Evolutionary conservation across 352 stramenopile genomes (phyloP), one percentile per base, ranked within the genome.

Genomic region (Pythium chondricola): DNA sequence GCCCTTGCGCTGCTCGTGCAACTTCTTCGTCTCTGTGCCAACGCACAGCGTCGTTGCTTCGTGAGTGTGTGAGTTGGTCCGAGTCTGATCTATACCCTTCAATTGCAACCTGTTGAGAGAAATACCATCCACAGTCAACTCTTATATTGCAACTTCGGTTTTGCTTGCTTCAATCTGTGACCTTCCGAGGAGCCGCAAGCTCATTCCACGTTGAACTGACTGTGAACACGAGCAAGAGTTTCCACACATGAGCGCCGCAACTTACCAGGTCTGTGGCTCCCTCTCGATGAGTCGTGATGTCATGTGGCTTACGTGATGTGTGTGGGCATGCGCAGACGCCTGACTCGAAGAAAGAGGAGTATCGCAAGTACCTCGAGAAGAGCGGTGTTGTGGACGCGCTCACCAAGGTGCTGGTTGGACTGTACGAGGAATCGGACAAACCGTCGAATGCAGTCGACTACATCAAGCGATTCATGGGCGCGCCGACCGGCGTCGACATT

Each of bases 291-390:
- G 16, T 29, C 9, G 17, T 21, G 2, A 6, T 21, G 7, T 14
- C 6, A 11, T 9, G n/a, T n/a, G n/a, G n/a, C n/a, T n/a, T n/a
- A n/a, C n/a, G n/a, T 24, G 22, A 30, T 42, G 5, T 17, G 37
- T 30, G 21, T 47, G 14, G n/a, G 20, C 22, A 47, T 20, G 17
- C 7, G 6, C 51, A 98, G 88, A 97, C 89, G 22, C 88, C 95
- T 18, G 90, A 97, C 68, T 94, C 82, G 5, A 98, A 98, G 75
- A 98, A 99, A 63, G 93, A 99, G 65, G 96, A 98, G 74, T 99
- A 98, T 68, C 73, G 92, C 58, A 98, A 97, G 63, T 98, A 98
- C 62, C 72, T 99, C 2, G 95, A 99, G 72, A 98, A 98, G 61
- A 95, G 84, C 35, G 95, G 95, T 29, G 95, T 98, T 5, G 95